Evolutionary conservation across 2,329 filamentous ascomycete genomes (phyloP).

Genomic region (Fusarium newnesense): DNA sequence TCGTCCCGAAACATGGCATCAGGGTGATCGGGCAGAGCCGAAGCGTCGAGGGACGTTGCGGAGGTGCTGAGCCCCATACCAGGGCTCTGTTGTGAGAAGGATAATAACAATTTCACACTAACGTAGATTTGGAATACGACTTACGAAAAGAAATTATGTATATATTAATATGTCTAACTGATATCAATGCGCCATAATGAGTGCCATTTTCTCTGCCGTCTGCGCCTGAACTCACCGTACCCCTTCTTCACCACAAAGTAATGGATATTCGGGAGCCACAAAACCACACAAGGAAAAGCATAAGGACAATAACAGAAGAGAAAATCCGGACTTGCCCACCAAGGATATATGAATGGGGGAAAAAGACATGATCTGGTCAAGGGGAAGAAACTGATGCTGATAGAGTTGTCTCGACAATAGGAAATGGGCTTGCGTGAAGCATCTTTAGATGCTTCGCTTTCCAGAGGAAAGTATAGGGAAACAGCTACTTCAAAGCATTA

Average conservation of each 20-base stretch:
- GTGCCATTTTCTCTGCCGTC: accelerated
- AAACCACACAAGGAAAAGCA: accelerated
- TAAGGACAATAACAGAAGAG: accelerated
- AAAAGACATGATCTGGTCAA: accelerated
- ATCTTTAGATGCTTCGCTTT: background rate
- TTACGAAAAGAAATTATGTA: accelerated
- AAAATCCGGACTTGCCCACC: too few species aligned
- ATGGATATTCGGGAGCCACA: background rate
- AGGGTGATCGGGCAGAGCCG: background rate
- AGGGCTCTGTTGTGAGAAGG: accelerated
- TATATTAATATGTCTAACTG: accelerated
- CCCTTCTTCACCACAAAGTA: too few species aligned
- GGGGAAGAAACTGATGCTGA: accelerated
- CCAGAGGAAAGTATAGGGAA: accelerated
- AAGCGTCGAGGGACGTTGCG: background rate
- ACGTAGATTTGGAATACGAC: background rate
- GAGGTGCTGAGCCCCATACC: background rate
- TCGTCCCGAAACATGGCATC: background rate
- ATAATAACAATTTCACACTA: accelerated
- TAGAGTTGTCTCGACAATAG: accelerated
- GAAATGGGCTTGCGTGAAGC: too few species aligned
- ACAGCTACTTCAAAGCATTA: accelerated
- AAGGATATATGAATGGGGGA: accelerated
- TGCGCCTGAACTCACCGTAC: background rate
- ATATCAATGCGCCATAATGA: accelerated